Conservation (phyloP, 805 yeast genomes). For the Candida ipomoeae region DNA sequence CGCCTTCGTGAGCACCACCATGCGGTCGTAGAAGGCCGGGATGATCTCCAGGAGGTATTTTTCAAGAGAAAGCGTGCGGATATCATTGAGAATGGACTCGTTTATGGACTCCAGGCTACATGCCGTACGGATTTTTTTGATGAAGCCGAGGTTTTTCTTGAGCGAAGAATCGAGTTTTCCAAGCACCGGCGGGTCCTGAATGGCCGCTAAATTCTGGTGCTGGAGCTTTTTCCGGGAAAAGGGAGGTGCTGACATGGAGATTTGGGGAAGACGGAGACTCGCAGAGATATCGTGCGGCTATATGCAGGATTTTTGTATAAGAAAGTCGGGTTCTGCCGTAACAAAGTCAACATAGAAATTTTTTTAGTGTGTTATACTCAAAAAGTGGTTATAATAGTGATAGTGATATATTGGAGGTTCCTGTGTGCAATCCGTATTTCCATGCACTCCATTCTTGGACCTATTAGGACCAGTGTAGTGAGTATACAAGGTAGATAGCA, state of each 20-base stretch:
- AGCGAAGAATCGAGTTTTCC: constrained; percentile 63
- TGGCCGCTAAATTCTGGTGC: neutral
- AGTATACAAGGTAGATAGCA: no score
- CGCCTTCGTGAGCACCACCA: constrained; percentile 46
- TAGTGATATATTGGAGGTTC: no score
- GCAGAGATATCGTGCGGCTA: neutral
- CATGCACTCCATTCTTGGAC: no score
- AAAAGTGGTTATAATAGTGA: no score
- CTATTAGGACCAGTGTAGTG: no score
- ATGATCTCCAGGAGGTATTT: constrained; percentile 72
- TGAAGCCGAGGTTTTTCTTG: constrained; percentile 77
- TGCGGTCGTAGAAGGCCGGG: constrained; percentile 58
- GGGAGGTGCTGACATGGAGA: neutral
- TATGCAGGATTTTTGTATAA: neutral
- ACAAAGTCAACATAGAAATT: no score
- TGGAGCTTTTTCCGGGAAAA: constrained; percentile 1
- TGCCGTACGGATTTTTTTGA: constrained; percentile 61
- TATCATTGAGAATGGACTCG: constrained; percentile 52
- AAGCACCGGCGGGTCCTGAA: neutral
- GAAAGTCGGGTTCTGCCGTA: no score
- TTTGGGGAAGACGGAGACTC: neutral
- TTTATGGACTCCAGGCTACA: constrained; percentile 42
- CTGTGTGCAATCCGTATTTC: no score
- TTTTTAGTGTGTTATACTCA: no score
- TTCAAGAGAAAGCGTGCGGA: constrained; percentile 58